These are phyloP conservation scores for Cyclocybe cylindracea DNA, from an alignment of 768 basidiomycete species.

Conservation along the genomic window DNA sequence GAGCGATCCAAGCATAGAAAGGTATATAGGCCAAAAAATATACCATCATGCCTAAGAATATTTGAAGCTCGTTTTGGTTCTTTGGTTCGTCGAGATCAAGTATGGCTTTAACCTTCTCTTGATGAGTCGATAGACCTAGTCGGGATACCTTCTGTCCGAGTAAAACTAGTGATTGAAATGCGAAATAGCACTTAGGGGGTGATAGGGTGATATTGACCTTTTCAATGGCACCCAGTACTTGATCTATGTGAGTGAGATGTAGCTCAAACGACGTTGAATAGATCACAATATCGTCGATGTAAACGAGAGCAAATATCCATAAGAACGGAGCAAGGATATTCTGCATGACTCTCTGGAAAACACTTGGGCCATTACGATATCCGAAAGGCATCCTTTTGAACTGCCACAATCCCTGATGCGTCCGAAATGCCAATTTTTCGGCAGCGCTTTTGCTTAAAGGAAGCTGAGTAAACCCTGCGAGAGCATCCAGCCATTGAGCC, in stretches of 20 bases:
- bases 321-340: conserved; percentile 31
- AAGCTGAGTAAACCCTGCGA: conserved; percentile 41
- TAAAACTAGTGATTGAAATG: conserved; percentile 30
- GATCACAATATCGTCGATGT: conserved; percentile 44
- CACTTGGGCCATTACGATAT: conserved; percentile 32
- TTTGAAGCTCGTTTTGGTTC: conserved; percentile 27
- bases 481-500: conserved; percentile 23
- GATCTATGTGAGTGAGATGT: conserved; percentile 29
- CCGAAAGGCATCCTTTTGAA: conserved; percentile 44
- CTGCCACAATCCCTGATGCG: conserved; percentile 39
- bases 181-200: conserved; percentile 34
- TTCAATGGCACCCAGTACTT: conserved; percentile 26
- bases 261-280: conserved; percentile 28
- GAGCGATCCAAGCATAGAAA: conserved; percentile 31
- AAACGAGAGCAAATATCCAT: conserved; percentile 40
- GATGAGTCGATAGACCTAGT: conserved; percentile 36
- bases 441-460: background rate
- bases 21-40: conserved; percentile 40
- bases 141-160: conserved; percentile 41
- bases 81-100: conserved; percentile 25
- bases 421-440: conserved; percentile 13
- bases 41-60: conserved; percentile 37
- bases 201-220: conserved; percentile 31
- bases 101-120: conserved; percentile 37
- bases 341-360: conserved; percentile 46